Percentiles rank a stretch among this genome's conserved stretches.
Evolutionary conservation across 2,329 filamentous ascomycete genomes (phyloP).

Genomic region (Zasmidium citrigriseum): DNA sequence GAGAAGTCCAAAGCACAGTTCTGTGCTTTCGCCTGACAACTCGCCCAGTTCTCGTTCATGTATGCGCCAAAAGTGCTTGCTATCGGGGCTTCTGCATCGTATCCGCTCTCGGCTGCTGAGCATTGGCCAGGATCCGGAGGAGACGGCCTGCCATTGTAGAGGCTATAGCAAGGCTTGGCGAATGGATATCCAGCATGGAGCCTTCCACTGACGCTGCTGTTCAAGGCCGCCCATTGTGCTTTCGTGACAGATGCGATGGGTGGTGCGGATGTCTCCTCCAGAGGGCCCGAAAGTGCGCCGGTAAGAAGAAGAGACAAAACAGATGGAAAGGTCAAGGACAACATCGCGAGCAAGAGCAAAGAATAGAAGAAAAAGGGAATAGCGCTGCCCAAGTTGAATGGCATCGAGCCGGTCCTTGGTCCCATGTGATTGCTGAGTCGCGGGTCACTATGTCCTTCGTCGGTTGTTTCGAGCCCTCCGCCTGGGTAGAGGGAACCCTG

Average conservation of each 20-base stretch:
- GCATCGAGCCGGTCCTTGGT: too few relatives aligned
- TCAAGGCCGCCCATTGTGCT: constrained; percentile 14
- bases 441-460: too few relatives aligned
- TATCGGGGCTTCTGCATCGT: constrained; percentile 8
- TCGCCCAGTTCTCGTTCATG: constrained; percentile 15
- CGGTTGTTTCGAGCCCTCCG: too few relatives aligned
- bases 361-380: too few relatives aligned
- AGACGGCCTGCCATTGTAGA: constrained; percentile 2
- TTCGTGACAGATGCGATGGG: constrained; percentile 10
- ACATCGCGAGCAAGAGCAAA: too few relatives aligned
- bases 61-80: constrained; percentile 11
- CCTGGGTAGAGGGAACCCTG: too few relatives aligned
- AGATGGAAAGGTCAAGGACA: too few relatives aligned
- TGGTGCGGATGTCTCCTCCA: too few relatives aligned
- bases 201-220: constrained; percentile 11
- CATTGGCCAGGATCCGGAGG: constrained; percentile 7
- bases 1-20: constrained; percentile 13
- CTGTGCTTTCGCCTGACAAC: constrained; percentile 9
- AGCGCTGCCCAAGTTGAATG: too few relatives aligned
- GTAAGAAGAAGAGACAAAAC: too few relatives aligned
- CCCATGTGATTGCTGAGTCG: too few relatives aligned
- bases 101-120: constrained; percentile 6
- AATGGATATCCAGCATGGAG: constrained; percentile 6
- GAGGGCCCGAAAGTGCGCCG: too few relatives aligned
- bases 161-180: constrained; percentile 12